Conservation (phyloP, 164 flowering plant genomes). For the Malania oleifera region DNA sequence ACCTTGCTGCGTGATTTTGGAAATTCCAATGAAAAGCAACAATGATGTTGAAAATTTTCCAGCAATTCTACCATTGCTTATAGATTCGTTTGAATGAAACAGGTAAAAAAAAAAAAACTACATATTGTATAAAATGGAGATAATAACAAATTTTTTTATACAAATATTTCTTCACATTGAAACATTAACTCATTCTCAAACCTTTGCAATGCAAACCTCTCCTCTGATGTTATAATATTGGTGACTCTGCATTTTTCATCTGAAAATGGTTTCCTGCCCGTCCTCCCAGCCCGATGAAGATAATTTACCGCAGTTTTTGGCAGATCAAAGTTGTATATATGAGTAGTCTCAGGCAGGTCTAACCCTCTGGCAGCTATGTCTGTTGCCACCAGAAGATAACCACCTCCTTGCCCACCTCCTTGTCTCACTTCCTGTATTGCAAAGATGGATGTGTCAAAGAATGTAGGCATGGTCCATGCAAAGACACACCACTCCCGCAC, state of each 20-base stretch:
- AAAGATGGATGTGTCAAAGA: constrained; percentile 1
- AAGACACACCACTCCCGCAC: background rate
- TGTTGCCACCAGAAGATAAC: constrained; percentile 77
- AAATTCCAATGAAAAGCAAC: too few relatives aligned
- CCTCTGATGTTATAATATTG: constrained; percentile 55
- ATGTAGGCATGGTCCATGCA: background rate
- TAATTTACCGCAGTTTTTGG: constrained; percentile 79
- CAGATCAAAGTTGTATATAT: constrained; percentile 87
- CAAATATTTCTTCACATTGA: constrained; percentile 53
- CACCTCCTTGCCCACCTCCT: constrained; percentile 55
- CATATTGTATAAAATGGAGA: too few relatives aligned
- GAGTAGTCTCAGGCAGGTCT: constrained; percentile 89
- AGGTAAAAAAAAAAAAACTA: too few relatives aligned
- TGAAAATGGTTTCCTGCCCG: constrained; percentile 87
- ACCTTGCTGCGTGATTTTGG: too few relatives aligned
- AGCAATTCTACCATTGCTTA: too few relatives aligned
- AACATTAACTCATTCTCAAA: constrained; percentile 83
- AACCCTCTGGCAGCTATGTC: constrained; percentile 93
- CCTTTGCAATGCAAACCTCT: constrained; percentile 73
- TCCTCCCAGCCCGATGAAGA: constrained; percentile 95
- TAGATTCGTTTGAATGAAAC: too few relatives aligned
- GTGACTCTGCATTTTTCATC: constrained; percentile 62
- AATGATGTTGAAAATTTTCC: too few relatives aligned
- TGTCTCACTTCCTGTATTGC: constrained; percentile 64
- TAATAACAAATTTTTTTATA: too few relatives aligned